Conservation (phyloP, 116 monocot species). For the Cymodocea nodosa region DNA sequence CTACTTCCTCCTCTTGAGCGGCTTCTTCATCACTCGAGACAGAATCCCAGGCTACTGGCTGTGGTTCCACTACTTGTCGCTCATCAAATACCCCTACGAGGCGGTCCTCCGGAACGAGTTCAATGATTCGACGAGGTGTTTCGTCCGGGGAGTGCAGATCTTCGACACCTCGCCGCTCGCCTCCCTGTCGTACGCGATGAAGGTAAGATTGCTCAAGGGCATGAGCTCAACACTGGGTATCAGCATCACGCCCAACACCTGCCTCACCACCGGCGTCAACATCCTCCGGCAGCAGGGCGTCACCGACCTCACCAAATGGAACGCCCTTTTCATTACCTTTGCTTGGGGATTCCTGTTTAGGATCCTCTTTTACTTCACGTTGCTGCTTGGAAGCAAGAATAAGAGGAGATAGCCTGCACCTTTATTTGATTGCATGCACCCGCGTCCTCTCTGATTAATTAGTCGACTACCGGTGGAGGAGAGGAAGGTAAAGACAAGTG, state of each 20-base stretch:
- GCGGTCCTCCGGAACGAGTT: conserved; percentile 52
- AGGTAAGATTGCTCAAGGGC: conserved; percentile 25
- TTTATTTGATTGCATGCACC: not conserved
- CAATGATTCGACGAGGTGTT: conserved; percentile 29
- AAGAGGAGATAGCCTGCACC: conserved; percentile 35
- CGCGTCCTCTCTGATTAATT: too few species aligned
- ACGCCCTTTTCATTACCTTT: conserved; percentile 31
- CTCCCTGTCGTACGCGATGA: conserved; percentile 9
- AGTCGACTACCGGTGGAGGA: too few species aligned
- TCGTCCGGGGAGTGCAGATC: conserved; percentile 42
- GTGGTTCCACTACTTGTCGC: conserved; percentile 61
- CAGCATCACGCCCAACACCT: conserved; percentile 24
- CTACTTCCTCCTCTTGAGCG: conserved; percentile 50
- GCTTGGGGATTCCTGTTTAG: conserved; percentile 72
- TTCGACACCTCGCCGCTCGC: conserved; percentile 42
- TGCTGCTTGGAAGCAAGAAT: conserved; percentile 63
- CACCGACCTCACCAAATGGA: conserved; percentile 56
- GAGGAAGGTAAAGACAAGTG: too few species aligned
- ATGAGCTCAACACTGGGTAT: conserved; percentile 30
- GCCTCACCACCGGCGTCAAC: conserved; percentile 37
- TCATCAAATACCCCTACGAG: conserved; percentile 62
- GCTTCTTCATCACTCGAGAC: conserved; percentile 42
- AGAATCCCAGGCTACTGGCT: conserved; percentile 55
- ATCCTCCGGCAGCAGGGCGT: conserved; percentile 32
- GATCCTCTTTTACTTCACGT: conserved; percentile 49